Percentiles rank a stretch among this genome's conserved stretches.
These are phyloP conservation scores for Cordyceps militaris DNA, from an alignment of 2,329 filamentous ascomycete species.

Conservation along the genomic window DNA sequence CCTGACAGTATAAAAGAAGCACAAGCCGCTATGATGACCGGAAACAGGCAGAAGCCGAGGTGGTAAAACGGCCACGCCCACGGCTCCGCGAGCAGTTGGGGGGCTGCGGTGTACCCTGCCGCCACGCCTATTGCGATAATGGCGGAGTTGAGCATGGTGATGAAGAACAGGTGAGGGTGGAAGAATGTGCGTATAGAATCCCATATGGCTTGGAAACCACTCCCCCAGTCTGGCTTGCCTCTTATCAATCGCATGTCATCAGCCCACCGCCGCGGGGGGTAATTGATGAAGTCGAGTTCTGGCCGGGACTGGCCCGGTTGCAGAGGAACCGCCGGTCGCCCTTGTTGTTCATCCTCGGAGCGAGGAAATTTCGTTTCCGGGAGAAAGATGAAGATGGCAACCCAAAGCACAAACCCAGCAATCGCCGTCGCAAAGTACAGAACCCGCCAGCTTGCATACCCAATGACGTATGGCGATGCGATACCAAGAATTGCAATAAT, in stretches of 20 bases:
- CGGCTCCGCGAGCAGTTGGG: conserved; percentile 21
- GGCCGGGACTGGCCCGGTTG: conserved; percentile 21
- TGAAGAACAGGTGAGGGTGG: conserved; percentile 29
- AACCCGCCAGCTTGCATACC: conserved; percentile 27
- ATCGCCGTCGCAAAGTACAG: conserved; percentile 29
- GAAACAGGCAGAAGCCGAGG: conserved; percentile 22
- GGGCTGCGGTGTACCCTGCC: conserved; percentile 17
- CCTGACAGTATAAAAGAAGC: conserved; percentile 22
- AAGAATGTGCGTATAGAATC: conserved; percentile 25
- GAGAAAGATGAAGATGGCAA: conserved; percentile 25
- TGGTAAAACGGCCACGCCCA: conserved; percentile 24
- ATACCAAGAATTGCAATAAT: conserved; percentile 25
- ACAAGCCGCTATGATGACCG: conserved; percentile 17
- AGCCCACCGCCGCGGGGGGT: conserved; percentile 22
- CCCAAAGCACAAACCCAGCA: conserved; percentile 26
- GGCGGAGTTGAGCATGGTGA: conserved; percentile 23
- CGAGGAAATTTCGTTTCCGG: conserved; percentile 30
- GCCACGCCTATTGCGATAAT: conserved; percentile 25
- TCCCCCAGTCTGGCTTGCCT: conserved; percentile 22
- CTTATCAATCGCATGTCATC: conserved; percentile 28
- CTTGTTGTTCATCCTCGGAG: conserved; percentile 23
- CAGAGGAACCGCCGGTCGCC: conserved; percentile 20
- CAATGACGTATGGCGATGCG: conserved; percentile 24
- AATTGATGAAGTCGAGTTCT: conserved; percentile 21
- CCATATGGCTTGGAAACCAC: conserved; percentile 18